These are phyloP conservation scores for Plasmodium falciparum DNA, from an alignment of 169 alveolate species.

Conservation along the genomic window DNA sequence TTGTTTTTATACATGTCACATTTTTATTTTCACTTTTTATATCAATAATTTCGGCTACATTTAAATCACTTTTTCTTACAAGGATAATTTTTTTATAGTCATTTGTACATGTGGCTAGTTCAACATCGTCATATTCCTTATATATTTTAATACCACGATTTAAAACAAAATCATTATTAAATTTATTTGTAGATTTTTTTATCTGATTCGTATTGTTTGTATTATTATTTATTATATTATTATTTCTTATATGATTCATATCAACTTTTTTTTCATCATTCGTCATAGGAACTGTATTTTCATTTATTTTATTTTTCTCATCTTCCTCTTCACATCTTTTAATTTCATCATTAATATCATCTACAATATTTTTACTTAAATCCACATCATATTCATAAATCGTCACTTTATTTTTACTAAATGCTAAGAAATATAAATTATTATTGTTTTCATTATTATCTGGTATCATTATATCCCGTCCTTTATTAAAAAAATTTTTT, in stretches of 20 bases:
- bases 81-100: constrained; percentile 63
- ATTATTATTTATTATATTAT: background rate
- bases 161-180: constrained; percentile 46
- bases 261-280: background rate
- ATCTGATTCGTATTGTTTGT: background rate
- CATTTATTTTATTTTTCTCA: background rate
- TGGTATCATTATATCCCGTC: no score
- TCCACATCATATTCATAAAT: constrained; percentile 39
- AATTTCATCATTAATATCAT: constrained; percentile 49
- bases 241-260: background rate
- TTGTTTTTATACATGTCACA: constrained; percentile 31
- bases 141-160: constrained; percentile 49
- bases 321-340: constrained; percentile 20
- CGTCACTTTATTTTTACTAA: constrained; percentile 59
- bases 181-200: constrained; percentile 37
- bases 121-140: constrained; percentile 55
- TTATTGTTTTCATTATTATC: background rate
- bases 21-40: constrained; percentile 8
- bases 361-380: constrained; percentile 33
- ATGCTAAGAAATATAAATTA: constrained; percentile 43
- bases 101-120: constrained; percentile 49
- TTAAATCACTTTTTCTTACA: constrained; percentile 24
- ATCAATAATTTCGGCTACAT: constrained; percentile 66
- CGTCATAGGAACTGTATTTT: background rate
- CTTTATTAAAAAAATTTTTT: no score